phyloP scores from a whole-genome alignment of 345 rosid species.

The Euphorbia peplus region DNA sequence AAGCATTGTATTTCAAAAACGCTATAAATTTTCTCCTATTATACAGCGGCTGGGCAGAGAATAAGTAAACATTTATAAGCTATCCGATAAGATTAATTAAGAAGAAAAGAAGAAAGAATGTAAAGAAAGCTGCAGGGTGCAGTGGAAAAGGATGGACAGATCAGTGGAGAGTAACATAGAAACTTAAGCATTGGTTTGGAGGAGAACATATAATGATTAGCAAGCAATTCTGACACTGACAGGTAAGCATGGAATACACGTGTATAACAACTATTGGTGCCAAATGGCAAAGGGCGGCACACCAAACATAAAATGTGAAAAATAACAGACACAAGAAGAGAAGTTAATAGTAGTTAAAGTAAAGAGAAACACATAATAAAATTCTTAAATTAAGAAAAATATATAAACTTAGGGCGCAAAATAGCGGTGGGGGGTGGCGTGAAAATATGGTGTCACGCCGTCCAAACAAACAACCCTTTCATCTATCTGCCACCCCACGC shows the following conservation, averaged over 20 bases:
- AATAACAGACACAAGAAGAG: not conserved
- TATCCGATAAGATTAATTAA: not conserved
- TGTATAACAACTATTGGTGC: conserved; percentile 23
- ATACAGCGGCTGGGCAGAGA: too few relatives aligned
- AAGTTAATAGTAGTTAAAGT: not conserved
- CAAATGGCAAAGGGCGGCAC: conserved; percentile 68
- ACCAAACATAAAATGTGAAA: conserved; percentile 43
- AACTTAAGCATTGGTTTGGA: conserved; percentile 2
- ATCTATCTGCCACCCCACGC: conserved; percentile 78
- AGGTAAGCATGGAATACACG: conserved; percentile 37
- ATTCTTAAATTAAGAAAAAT: not conserved
- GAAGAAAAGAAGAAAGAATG: not conserved
- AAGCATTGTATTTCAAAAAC: too few relatives aligned
- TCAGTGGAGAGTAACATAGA: too few relatives aligned
- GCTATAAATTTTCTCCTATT: too few relatives aligned
- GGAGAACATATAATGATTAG: conserved; percentile 42
- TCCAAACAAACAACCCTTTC: conserved; percentile 71
- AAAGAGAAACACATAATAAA: too few relatives aligned
- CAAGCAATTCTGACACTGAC: conserved; percentile 35
- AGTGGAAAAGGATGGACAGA: conserved; percentile 23
- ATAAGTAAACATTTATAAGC: too few relatives aligned
- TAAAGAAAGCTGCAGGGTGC: not conserved
- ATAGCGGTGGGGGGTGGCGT: conserved; percentile 65
- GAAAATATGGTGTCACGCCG: conserved; percentile 71
- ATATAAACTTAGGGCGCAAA: conserved; percentile 55